Evolutionary conservation across 1,284 basidiomycete species (phyloP).

Genomic region (Earliella scabrosa): DNA sequence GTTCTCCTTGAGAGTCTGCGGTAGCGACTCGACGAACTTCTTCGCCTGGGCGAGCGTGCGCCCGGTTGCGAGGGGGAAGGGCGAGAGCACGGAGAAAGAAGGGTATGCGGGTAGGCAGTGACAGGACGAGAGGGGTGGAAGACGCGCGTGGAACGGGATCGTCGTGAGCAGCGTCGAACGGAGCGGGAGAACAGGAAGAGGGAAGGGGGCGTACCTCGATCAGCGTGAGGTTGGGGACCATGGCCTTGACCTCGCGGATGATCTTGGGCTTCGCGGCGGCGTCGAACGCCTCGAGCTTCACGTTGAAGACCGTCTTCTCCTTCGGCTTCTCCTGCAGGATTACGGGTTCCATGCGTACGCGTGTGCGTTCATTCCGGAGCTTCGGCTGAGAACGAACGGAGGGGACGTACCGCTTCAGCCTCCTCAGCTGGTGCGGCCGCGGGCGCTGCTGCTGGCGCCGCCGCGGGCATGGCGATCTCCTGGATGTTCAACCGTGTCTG

Average conservation of each 20-base stretch:
- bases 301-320: slow-evolving; percentile 98
- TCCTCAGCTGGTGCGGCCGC: slow-evolving; percentile 65
- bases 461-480: slow-evolving; percentile 93
- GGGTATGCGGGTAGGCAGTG: not conserved
- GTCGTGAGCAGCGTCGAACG: slow-evolving; percentile 1
- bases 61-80: not conserved
- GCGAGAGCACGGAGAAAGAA: not conserved
- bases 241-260: slow-evolving; percentile 96
- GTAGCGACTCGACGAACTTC: slow-evolving; percentile 98
- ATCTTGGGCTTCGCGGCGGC: slow-evolving; percentile 93
- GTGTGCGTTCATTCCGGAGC: not conserved
- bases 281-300: slow-evolving; percentile 94
- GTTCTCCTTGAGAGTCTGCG: slow-evolving; percentile 95
- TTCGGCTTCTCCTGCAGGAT: slow-evolving; percentile 88
- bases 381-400: not conserved
- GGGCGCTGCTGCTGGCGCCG: slow-evolving; percentile 64
- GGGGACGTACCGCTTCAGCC: slow-evolving; percentile 59
- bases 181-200: slow-evolving; percentile 3
- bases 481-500: slow-evolving; percentile 96
- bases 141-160: slow-evolving; percentile 7
- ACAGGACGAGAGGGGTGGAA: not conserved
- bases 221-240: slow-evolving; percentile 93
- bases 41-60: slow-evolving; percentile 73
- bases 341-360: not conserved
- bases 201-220: slow-evolving; percentile 78